These are phyloP conservation scores for Nitzschia sp. DNA, from an alignment of 108 stramenopile genomes.

Conservation along the genomic window DNA sequence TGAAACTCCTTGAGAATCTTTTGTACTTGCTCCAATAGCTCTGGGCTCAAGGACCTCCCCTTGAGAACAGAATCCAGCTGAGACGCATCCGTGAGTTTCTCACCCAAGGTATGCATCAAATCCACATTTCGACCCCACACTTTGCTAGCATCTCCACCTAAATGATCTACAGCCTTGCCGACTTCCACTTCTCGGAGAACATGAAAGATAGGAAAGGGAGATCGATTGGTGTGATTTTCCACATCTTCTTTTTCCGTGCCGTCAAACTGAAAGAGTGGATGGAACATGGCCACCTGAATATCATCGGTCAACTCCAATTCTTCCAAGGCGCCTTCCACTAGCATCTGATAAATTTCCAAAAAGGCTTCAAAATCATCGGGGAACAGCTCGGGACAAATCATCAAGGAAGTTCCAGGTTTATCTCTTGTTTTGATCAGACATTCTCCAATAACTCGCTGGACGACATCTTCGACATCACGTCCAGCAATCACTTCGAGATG, in stretches of 20 bases:
- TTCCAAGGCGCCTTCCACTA: slow-evolving; percentile 49
- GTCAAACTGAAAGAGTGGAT: slow-evolving; percentile 72
- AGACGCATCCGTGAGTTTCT: slow-evolving; percentile 5
- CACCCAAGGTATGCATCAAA: slow-evolving; percentile 54
- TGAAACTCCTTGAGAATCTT: slow-evolving; percentile 1
- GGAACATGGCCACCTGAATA: slow-evolving; percentile 80
- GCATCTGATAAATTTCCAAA: slow-evolving; percentile 46
- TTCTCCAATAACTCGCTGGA: slow-evolving; percentile 48
- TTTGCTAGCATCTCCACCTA: slow-evolving; percentile 68
- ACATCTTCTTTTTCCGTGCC: slow-evolving; percentile 34
- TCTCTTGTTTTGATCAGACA: slow-evolving; percentile 26
- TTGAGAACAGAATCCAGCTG: background rate
- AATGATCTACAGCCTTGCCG: slow-evolving; percentile 51
- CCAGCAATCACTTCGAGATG: slow-evolving; percentile 52
- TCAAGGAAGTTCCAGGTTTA: slow-evolving; percentile 55
- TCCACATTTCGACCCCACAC: slow-evolving; percentile 76
- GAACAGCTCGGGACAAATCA: slow-evolving; percentile 73
- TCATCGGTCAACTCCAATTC: slow-evolving; percentile 53
- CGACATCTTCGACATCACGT: slow-evolving; percentile 43
- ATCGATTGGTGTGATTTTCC: slow-evolving; percentile 76
- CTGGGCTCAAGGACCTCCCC: background rate
- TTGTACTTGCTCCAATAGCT: slow-evolving; percentile 1
- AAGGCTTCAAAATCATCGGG: slow-evolving; percentile 58
- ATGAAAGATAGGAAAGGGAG: slow-evolving; percentile 83
- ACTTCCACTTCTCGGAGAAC: slow-evolving; percentile 81